Conservation (phyloP, 495 filamentous ascomycete genomes). For the Penicillium pulvis region DNA sequence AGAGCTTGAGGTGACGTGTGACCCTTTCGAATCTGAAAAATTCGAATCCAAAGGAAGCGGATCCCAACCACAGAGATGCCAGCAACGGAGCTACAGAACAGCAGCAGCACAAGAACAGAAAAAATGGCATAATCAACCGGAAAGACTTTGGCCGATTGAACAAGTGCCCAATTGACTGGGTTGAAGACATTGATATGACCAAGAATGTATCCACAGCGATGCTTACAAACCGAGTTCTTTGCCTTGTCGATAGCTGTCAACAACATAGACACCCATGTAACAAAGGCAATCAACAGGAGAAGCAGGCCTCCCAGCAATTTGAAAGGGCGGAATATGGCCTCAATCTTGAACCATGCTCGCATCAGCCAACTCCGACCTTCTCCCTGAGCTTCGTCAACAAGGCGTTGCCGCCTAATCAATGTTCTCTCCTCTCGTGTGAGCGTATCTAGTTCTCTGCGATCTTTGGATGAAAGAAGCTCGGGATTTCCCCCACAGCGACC, state of each 20-base stretch:
- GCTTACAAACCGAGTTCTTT: constrained; percentile 89
- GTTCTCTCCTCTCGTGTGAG: constrained; percentile 89
- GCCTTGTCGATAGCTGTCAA: constrained; percentile 95
- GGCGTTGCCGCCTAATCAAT: constrained; percentile 81
- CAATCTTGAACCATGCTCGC: constrained; percentile 72
- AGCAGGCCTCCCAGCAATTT: constrained; percentile 84
- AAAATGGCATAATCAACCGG: constrained; percentile 92
- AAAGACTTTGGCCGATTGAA: constrained; percentile 79
- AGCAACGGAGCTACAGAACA: constrained; percentile 83
- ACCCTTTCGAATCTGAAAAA: constrained; percentile 87
- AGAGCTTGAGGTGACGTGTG: constrained; percentile 90
- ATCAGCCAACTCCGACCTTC: constrained; percentile 70
- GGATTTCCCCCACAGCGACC: constrained; percentile 77
- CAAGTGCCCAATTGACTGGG: constrained; percentile 88
- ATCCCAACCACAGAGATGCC: constrained; percentile 88
- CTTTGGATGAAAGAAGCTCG: constrained; percentile 75
- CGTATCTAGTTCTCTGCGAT: constrained; percentile 83
- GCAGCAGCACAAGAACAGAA: constrained; percentile 75
- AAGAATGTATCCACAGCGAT: constrained; percentile 91
- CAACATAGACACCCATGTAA: constrained; percentile 90
- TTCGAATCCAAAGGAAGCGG: constrained; percentile 88
- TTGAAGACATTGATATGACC: constrained; percentile 90
- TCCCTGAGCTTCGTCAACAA: constrained; percentile 78
- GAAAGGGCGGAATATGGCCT: constrained; percentile 77
- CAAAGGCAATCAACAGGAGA: constrained; percentile 66